Base-by-base conservation (phyloP, 2,329 filamentous ascomycete genomes). In the Microsporum ferrugineum region DNA sequence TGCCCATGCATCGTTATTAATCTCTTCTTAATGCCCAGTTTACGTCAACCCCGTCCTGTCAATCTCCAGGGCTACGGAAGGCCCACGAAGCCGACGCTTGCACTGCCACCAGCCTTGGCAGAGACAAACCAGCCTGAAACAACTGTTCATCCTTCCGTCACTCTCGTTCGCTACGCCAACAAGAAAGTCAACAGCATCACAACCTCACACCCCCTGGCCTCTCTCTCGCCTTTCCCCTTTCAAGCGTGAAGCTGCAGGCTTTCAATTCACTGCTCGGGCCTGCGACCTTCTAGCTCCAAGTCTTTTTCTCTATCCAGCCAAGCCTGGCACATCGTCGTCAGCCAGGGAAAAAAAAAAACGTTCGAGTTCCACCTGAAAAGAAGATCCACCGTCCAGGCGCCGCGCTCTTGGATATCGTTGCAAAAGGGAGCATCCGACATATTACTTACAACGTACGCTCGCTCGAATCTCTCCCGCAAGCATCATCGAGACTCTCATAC, bases 61-160 rank as follows among this genome's bases (percentile, higher is more conserved):
- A 10, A 5, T 36, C 34, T 5, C 34, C 34, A 10, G 5, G 34
- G 5, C 34, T 36, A 5, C 17, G 17, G 17, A 43, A 43, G 39
- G n/a, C 7, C 39, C 39, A 17, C 34, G 34, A 36, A 36, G 34
- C 34, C 17, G 34, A 36, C 34, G 39, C 39, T 17, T 53, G 49
- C 49, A 53, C 49, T 53, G 49, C 49, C 49, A 53, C 49, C 23
- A 34, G 49, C 17, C 49, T 53, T 53, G 49, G 49, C 49, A 29
- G 49, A 31, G 31, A n/a, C 17, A 31, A 7, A 4, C 43, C 43
- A 29, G 49, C 49, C 49, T 53, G 49, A 53, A 53, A 53, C 49
- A 53, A 34, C 27, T 27, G n/a, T 27, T 33, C 29, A n/a, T 17
- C 49, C 17, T 23, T 23, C 17, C 17, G 17, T 23, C 17, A 23